These are phyloP conservation scores for Neoarthrinium moseri DNA, from an alignment of 2,329 filamentous ascomycete species.

Conservation along the genomic window DNA sequence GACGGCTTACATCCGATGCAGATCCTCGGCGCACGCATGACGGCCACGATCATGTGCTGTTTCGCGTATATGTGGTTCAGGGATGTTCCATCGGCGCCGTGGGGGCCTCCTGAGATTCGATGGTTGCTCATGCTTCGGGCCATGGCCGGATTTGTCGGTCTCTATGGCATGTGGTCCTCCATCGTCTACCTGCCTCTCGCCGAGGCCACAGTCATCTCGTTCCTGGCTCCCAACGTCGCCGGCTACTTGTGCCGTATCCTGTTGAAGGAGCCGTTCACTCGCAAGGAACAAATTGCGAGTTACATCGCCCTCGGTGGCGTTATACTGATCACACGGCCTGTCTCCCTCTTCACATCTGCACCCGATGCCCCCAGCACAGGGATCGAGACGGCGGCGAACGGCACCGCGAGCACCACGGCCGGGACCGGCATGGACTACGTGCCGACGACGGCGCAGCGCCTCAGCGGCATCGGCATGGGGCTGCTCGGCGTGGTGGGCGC, in stretches of 20 bases:
- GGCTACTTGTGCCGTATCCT: conserved; percentile 79
- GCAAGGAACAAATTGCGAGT: conserved; percentile 73
- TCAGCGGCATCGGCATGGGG: conserved; percentile 68
- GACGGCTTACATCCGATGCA: conserved; percentile 73
- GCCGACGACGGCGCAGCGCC: conserved; percentile 60
- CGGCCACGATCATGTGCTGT: conserved; percentile 66
- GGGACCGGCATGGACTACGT: conserved; percentile 33
- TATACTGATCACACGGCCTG: conserved; percentile 76
- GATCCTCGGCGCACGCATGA: conserved; percentile 79
- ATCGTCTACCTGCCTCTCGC: conserved; percentile 78
- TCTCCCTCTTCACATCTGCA: conserved; percentile 32
- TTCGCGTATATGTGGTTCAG: conserved; percentile 72
- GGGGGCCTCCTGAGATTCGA: conserved; percentile 67
- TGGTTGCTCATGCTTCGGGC: conserved; percentile 68
- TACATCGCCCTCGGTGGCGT: conserved; percentile 76
- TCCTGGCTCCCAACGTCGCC: conserved; percentile 75
- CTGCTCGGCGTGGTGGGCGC: conserved; percentile 77
- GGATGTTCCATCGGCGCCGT: conserved; percentile 65
- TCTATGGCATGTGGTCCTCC: conserved; percentile 71
- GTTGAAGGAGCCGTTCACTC: conserved; percentile 73
- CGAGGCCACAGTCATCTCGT: conserved; percentile 88
- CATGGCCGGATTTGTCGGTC: conserved; percentile 70
- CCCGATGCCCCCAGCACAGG: not conserved
- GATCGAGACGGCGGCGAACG: conserved; percentile 17
- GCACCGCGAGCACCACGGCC: conserved; percentile 13